Evolutionary conservation across 2,329 filamentous ascomycete genomes (phyloP).

Genomic region (Malbranchea zuffiana): DNA sequence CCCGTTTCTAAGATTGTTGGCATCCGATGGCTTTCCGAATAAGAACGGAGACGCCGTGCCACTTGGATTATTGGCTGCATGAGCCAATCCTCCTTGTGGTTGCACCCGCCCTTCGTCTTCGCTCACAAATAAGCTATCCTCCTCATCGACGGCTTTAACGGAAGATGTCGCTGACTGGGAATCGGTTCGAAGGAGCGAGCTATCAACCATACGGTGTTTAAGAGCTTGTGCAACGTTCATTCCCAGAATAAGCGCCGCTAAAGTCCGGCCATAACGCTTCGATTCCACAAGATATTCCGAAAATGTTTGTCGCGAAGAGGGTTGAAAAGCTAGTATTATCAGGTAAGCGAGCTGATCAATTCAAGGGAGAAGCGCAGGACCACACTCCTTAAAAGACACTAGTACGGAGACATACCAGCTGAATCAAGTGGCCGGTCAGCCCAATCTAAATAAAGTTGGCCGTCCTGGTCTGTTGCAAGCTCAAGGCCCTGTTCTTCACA

Average conservation of each 20-base stretch:
- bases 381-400: not conserved
- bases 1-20: too few relatives aligned
- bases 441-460: constrained; percentile 42
- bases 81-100: constrained; percentile 18
- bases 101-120: constrained; percentile 25
- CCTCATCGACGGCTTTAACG: constrained; percentile 22
- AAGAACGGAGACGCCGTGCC: too few relatives aligned
- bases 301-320: constrained; percentile 42
- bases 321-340: constrained; percentile 29
- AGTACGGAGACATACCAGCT: constrained; percentile 31
- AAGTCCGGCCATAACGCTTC: constrained; percentile 45
- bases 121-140: constrained; percentile 30
- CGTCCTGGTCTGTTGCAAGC: constrained; percentile 38
- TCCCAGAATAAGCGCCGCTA: constrained; percentile 49
- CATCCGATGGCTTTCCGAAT: too few relatives aligned
- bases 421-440: constrained; percentile 37
- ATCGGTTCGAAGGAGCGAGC: constrained; percentile 25
- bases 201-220: constrained; percentile 40
- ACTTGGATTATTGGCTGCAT: too few relatives aligned
- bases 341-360: constrained; percentile 5
- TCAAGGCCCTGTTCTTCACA: constrained; percentile 44
- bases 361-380: constrained; percentile 20
- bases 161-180: constrained; percentile 19
- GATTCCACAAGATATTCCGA: constrained; percentile 46
- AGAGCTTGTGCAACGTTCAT: constrained; percentile 43